A percentile compares a stretch with the other conserved stretches of the same genome.
These are phyloP conservation scores for Globisporangium polare DNA, from an alignment of 352 stramenopile species.

Conservation along the genomic window DNA sequence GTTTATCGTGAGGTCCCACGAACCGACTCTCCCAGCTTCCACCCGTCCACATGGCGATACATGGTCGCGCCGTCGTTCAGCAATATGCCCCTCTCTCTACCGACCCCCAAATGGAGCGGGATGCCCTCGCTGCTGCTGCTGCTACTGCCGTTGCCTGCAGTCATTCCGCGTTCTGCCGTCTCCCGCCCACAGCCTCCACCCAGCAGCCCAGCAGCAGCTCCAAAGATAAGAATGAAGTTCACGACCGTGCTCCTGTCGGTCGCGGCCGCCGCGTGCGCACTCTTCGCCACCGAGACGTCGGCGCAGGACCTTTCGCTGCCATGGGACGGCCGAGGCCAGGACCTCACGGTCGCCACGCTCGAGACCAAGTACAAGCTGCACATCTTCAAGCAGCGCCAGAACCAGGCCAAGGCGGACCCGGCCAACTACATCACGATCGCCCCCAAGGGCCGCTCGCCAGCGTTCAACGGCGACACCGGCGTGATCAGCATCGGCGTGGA, in stretches of 20 bases:
- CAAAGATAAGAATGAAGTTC: conserved; percentile 12
- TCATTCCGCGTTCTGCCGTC: conserved; percentile 4
- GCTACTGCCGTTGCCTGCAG: neutral
- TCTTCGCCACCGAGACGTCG: conserved; percentile 7
- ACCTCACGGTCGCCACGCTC: conserved; percentile 50
- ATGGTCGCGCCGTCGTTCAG: neutral
- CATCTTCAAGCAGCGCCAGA: conserved; percentile 62
- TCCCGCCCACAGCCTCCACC: neutral
- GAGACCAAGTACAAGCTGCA: conserved; percentile 58
- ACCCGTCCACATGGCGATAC: neutral
- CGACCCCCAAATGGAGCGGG: neutral
- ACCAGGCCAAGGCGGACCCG: conserved; percentile 30
- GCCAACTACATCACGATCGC: conserved; percentile 50
- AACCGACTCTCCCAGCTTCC: conserved; percentile 3
- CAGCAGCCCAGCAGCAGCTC: neutral
- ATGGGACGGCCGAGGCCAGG: conserved; percentile 51
- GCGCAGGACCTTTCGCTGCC: conserved; percentile 32
- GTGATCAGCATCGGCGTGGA: conserved; percentile 54
- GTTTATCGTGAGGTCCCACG: neutral
- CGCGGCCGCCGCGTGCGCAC: conserved; percentile 11
- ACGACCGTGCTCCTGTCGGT: conserved; percentile 14
- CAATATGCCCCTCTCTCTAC: neutral
- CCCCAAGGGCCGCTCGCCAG: conserved; percentile 29
- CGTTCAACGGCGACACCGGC: conserved; percentile 59
- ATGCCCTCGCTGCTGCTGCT: neutral